Percentiles rank a stretch among this genome's conserved stretches.
These are phyloP conservation scores for Breviolum minutum DNA, from an alignment of 73 alveolate species.

Conservation along the genomic window DNA sequence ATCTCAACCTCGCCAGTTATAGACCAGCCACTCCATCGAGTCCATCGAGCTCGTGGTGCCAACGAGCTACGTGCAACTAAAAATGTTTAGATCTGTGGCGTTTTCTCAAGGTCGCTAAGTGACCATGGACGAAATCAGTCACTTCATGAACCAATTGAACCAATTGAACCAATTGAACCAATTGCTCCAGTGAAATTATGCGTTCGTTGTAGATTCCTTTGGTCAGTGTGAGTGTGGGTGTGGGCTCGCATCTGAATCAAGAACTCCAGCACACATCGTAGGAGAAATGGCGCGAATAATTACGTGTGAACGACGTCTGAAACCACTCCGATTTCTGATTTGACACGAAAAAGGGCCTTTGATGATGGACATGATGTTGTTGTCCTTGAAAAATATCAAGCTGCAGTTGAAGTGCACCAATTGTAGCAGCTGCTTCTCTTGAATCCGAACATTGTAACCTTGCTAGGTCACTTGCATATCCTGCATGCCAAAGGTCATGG, in stretches of 20 bases:
- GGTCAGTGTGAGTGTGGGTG: neutral
- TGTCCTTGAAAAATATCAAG: constrained; percentile 8
- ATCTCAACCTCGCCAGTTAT: too few species aligned
- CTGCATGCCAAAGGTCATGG: neutral
- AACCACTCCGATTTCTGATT: neutral
- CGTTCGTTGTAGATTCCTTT: neutral
- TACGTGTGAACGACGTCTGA: neutral
- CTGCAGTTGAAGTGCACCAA: neutral
- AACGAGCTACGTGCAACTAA: too few species aligned
- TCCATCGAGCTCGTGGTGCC: too few species aligned
- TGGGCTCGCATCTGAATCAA: neutral
- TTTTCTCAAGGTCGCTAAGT: too few species aligned
- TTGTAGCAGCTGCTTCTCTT: too few species aligned
- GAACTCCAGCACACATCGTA: neutral
- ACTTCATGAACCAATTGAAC: too few species aligned
- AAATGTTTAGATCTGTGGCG: too few species aligned
- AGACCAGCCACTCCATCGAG: too few species aligned
- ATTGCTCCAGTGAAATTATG: neutral
- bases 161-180: too few species aligned
- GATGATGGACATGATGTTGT: neutral
- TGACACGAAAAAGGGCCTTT: neutral
- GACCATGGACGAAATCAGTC: too few species aligned
- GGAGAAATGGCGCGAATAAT: neutral
- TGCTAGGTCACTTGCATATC: neutral
- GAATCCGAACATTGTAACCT: neutral